Evolutionary conservation across 2,329 filamentous ascomycete species (phyloP), one percentile per base, ranked within the genome.

Genomic region (Cadophora sp.): DNA sequence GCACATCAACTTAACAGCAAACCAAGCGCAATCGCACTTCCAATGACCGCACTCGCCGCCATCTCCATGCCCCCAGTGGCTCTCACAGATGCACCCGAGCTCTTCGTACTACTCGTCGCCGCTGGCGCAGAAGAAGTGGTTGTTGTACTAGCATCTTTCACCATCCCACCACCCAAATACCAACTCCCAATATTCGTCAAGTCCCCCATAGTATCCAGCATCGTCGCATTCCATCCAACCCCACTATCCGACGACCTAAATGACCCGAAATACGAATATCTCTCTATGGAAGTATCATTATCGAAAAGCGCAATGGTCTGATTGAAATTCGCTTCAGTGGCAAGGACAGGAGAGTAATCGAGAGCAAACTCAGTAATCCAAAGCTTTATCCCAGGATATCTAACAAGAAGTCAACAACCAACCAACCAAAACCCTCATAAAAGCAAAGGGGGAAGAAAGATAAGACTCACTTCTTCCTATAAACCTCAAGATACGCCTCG

Each of bases 191-290:
- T 66, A 43, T 62, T 58, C n/a, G 48, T 66, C 64, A 66, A 51
- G 1, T 50, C 55, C 20, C 64, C 64, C n/a, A 20, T 50, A 3
- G 39, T 48, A 50, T 62, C 50, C 20, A 66, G 22, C 64, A 66
- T 66, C 1, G 58, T 27, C 16, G 41, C 64, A 41, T 66, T 66
- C 58, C 58, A 62, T 2, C 64, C 64, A 4, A 66, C 59, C 20
- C 60, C 60, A 48, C 48, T 56, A 43, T 59, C 59, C 14, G 59
- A 66, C 8, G 47, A 39, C 14, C 64, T 47, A 41, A 66, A 66
- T 14, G 64, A 41, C 8, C 64, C 64, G 27, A 66, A 66, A 41
- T 72, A 72, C 7, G 70, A 68, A 36, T 66, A 66, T 41, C 64
- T 27, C 51, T 66, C 58, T 16, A 62, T 53, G 22, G 36, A 11